Evolutionary conservation across 192 early-diverging fungal species (phyloP).

Genomic region (Coemansia sp.): DNA sequence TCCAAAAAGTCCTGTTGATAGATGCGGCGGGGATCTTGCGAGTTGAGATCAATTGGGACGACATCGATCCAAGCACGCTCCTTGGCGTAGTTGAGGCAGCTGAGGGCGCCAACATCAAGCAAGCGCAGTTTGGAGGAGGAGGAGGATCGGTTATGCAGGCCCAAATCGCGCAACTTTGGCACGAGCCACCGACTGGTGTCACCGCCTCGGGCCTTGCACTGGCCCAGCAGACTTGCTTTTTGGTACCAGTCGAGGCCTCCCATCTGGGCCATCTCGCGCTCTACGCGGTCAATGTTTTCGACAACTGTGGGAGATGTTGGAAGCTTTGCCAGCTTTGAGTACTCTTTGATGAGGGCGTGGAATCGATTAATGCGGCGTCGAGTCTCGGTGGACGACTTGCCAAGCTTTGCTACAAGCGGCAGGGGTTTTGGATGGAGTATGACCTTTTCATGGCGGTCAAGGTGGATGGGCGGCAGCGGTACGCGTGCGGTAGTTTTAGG

Average conservation of each 20-base stretch:
- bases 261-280: conserved; percentile 51
- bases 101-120: conserved; percentile 83
- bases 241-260: conserved; percentile 90
- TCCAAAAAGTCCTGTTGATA: conserved; percentile 81
- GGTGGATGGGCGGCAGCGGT: conserved; percentile 36
- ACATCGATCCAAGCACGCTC: conserved; percentile 66
- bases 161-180: conserved; percentile 51
- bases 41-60: conserved; percentile 84
- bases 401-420: conserved; percentile 31
- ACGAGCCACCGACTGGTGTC: conserved; percentile 83
- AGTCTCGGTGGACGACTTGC: conserved; percentile 62
- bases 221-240: conserved; percentile 74
- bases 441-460: conserved; percentile 25
- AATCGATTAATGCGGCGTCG: conserved; percentile 71
- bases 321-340: conserved; percentile 52
- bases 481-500: not conserved
- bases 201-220: conserved; percentile 75
- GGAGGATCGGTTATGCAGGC: conserved; percentile 2
- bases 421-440: conserved; percentile 4
- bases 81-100: conserved; percentile 69
- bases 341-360: conserved; percentile 77
- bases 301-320: conserved; percentile 60
- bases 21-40: conserved; percentile 70
- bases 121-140: conserved; percentile 58
- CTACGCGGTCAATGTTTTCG: conserved; percentile 12